Conservation (phyloP, 2,329 filamentous ascomycete species). For the Cordyceps pruinosa region DNA sequence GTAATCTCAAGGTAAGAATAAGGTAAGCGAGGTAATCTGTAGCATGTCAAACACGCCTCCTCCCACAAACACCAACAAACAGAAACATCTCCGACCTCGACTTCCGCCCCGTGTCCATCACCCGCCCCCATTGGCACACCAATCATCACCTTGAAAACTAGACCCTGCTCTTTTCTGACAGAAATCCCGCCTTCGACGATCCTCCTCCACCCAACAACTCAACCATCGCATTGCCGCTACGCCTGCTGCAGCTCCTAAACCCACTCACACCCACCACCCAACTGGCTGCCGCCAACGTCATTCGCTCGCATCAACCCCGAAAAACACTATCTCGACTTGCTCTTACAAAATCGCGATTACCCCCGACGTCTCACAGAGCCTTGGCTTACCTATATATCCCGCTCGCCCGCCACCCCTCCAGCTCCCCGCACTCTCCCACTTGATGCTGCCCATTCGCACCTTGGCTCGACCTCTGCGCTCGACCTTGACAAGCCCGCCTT, state of each 20-base stretch:
- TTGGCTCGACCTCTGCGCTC: constrained; percentile 9
- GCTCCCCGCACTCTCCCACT: neutral
- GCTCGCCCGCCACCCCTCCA: neutral
- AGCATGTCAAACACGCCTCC: neutral
- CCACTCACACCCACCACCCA: constrained; percentile 6
- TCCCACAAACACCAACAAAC: neutral
- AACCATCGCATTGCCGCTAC: constrained; percentile 7
- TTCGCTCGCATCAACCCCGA: constrained; percentile 1
- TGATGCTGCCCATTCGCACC: constrained; percentile 12
- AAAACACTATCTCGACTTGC: constrained; percentile 8
- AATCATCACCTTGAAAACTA: neutral
- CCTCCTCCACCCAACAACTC: constrained; percentile 2
- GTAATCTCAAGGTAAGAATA: no score
- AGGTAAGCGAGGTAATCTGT: no score
- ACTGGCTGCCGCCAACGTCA: constrained; percentile 5
- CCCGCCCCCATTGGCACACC: neutral
- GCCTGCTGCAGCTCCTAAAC: neutral
- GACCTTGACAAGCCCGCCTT: neutral
- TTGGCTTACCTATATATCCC: neutral
- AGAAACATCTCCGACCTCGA: neutral
- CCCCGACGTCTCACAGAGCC: neutral
- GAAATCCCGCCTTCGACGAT: no score
- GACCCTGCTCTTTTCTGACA: neutral
- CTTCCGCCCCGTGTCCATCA: neutral
- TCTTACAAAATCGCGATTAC: constrained; percentile 2